Evolutionary conservation across 805 yeast species (phyloP), one percentile per base, ranked within the genome.

Genomic region (Yamadazyma olivae): DNA sequence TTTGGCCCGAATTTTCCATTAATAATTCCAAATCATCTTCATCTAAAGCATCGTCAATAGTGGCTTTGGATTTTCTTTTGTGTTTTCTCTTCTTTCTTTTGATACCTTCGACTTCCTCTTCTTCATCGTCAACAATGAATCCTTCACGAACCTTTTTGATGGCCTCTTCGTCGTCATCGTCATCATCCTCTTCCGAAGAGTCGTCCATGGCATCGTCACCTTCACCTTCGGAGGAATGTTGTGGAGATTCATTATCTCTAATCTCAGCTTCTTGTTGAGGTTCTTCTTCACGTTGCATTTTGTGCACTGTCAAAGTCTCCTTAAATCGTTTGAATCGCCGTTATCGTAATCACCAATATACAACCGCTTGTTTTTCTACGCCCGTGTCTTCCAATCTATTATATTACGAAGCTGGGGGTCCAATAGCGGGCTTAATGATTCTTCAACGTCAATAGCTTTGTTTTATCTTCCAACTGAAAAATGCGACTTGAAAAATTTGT

Each of bases 1-100:
- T 64, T n/a, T 77, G 82, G 25, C 97, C 97, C 0, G 93, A 77
- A 57, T 88, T 90, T 61, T 90, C 98, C 76, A 89, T 74, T 38
- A 93, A 70, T 30, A 93, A 74, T 48, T 91, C 98, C 50, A 93
- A 73, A 59, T 93, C 99, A 62, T 93, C 99, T 59, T 91, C 96
- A 53, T 93, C 97, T 35, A 93, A 71, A 34, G 79, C 83, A 45
- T 80, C 89, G 45, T 75, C 83, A 18, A 44, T 43, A 27, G 71
- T 76, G 16, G 42, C 10, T 24, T 35, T 44, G 23, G 41, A 51
- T 54, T 67, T 56, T 54, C 70, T 57, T 60, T 67, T 63, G 57
- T 66, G 61, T 57, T 61, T 48, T 25, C 44, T 41, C 37, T 57
- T 56, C 46, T 64, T 63, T 50, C 56, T 54, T 42, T 57, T 48